These are phyloP conservation scores for Solanum peruvianum DNA, from an alignment of 257 asterid species.

Conservation along the genomic window DNA sequence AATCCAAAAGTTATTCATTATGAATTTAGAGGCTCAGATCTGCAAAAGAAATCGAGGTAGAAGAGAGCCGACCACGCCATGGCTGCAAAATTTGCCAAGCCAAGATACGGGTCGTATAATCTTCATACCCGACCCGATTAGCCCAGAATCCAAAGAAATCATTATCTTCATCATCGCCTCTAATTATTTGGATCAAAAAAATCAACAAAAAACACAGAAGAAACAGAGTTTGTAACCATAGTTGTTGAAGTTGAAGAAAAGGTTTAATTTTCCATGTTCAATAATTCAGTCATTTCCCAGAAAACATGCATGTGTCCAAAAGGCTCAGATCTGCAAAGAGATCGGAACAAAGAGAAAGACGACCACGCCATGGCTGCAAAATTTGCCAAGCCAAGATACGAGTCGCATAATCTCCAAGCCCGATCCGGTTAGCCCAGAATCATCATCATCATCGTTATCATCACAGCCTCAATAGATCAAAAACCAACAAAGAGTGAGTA, in stretches of 20 bases:
- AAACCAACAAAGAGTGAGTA: neutral
- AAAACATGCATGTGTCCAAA: neutral
- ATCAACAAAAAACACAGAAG: neutral
- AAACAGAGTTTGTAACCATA: neutral
- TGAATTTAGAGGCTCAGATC: conserved; percentile 19
- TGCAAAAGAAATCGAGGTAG: neutral
- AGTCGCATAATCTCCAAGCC: neutral
- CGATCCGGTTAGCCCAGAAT: neutral
- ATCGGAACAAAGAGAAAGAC: neutral
- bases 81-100: conserved; percentile 27
- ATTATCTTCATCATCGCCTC: neutral
- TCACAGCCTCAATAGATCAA: neutral
- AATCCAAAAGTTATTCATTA: neutral
- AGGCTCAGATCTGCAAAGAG: conserved; percentile 26
- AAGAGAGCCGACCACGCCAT: conserved; percentile 17
- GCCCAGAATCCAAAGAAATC: neutral
- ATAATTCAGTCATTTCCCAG: neutral
- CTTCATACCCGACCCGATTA: neutral
- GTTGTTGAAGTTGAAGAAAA: neutral
- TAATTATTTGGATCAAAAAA: neutral
- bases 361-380: conserved; percentile 38
- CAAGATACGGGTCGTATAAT: conserved; percentile 7
- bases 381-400: conserved; percentile 20
- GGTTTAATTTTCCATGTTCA: neutral
- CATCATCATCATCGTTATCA: neutral